phyloP scores from a whole-genome alignment of 495 filamentous ascomycete genomes.

The Talaromyces nanjingensis region DNA sequence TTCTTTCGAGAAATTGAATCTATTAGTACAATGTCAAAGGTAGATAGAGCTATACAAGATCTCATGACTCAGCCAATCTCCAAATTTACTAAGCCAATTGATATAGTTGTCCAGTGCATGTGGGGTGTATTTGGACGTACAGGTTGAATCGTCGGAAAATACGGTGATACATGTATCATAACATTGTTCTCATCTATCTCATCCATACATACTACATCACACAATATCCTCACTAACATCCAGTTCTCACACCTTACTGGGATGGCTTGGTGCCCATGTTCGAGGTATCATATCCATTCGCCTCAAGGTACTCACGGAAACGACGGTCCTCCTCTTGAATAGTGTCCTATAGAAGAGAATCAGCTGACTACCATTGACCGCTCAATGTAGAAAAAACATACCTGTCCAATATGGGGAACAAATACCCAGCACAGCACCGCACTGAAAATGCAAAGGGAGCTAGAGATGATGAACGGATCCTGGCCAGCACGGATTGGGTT shows the following conservation, averaged over 20 bases:
- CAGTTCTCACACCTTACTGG: neutral
- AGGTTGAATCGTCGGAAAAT: neutral
- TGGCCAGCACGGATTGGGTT: conserved; percentile 55
- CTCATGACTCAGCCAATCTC: too few species aligned
- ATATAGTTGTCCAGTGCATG: too few species aligned
- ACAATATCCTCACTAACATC: neutral
- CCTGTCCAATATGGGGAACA: conserved; percentile 62
- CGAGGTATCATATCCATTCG: conserved; percentile 62
- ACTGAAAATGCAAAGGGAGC: conserved; percentile 55
- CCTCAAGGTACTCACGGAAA: conserved; percentile 62
- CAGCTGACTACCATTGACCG: neutral
- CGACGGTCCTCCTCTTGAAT: conserved; percentile 61
- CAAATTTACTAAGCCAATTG: too few species aligned
- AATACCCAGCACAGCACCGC: conserved; percentile 51
- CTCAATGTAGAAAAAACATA: conserved; percentile 9
- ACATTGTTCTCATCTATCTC: neutral
- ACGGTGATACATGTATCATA: neutral
- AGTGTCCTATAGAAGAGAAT: conserved; percentile 41
- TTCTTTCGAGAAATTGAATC: too few species aligned
- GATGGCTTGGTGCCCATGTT: conserved; percentile 48
- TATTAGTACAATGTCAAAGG: too few species aligned
- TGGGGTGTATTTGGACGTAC: too few species aligned
- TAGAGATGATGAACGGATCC: conserved; percentile 73
- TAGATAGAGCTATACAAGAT: too few species aligned
- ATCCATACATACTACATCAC: neutral